Percentiles rank a stretch among this genome's conserved stretches.
These are phyloP conservation scores for Phytomonas sp. DNA, from an alignment of 208 protist species.

Conservation along the genomic window DNA sequence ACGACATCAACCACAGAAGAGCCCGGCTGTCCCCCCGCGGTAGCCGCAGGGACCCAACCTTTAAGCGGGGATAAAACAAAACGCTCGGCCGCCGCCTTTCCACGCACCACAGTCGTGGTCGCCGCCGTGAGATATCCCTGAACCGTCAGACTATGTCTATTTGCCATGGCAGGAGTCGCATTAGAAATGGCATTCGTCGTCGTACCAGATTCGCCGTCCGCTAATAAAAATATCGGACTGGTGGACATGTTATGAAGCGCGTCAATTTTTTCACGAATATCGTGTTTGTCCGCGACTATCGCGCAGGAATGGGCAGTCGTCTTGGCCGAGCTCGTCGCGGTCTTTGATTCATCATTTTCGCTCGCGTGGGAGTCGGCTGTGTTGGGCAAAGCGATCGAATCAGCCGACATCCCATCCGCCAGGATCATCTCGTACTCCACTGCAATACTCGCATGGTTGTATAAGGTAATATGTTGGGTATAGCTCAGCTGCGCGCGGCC, in stretches of 20 bases:
- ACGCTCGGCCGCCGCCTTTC: conserved; percentile 22
- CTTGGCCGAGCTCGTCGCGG: not conserved
- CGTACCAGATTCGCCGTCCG: not conserved
- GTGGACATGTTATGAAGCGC: not conserved
- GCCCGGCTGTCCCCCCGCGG: conserved; percentile 58
- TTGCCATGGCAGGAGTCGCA: not conserved
- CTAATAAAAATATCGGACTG: not conserved
- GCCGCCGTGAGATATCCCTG: not conserved
- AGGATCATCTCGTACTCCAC: conserved; percentile 39
- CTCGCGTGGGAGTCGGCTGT: conserved; percentile 2
- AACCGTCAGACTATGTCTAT: not conserved
- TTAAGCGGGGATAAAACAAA: conserved; percentile 38
- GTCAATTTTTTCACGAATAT: not conserved
- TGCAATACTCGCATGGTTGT: conserved; percentile 27
- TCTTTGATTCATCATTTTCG: not conserved
- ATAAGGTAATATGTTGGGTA: conserved; percentile 42
- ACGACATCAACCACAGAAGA: conserved; percentile 25
- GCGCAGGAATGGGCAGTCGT: not conserved
- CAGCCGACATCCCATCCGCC: not conserved
- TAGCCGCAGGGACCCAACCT: conserved; percentile 56
- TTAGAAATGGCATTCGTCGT: not conserved
- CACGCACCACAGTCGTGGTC: conserved; percentile 17
- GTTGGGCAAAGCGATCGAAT: not conserved
- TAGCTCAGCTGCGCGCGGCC: conserved; percentile 63
- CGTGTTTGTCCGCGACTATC: not conserved